phyloP scores from a whole-genome alignment of 768 basidiomycete genomes.

The Lactarius akahatsu region DNA sequence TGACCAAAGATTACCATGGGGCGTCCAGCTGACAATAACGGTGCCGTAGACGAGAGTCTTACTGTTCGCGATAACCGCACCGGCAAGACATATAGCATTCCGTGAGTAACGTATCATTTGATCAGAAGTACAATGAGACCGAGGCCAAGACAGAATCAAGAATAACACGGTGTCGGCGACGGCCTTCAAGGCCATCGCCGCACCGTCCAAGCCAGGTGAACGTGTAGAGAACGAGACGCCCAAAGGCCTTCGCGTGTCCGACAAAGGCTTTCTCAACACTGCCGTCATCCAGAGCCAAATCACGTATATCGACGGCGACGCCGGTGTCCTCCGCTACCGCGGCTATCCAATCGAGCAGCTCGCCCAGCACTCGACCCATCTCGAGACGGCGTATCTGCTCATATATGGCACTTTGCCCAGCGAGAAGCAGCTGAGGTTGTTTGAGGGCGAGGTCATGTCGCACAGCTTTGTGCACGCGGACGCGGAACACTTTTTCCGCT shows the following conservation, averaged over 20 bases:
- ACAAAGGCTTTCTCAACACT: conserved; percentile 82
- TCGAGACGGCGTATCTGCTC: conserved; percentile 84
- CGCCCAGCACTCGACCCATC: conserved; percentile 72
- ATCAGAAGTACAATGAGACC: background rate
- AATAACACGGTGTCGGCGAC: conserved; percentile 81
- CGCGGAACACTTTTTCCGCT: conserved; percentile 43
- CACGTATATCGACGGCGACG: conserved; percentile 90
- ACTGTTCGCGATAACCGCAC: conserved; percentile 84
- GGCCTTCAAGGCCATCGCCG: conserved; percentile 74
- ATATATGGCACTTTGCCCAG: conserved; percentile 84
- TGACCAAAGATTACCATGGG: conserved; percentile 15
- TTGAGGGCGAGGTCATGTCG: conserved; percentile 74
- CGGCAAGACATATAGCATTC: conserved; percentile 69
- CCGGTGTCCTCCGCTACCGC: conserved; percentile 68
- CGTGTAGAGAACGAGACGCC: conserved; percentile 80
- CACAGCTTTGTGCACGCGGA: conserved; percentile 54
- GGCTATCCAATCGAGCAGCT: conserved; percentile 94
- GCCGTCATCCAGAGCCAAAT: conserved; percentile 78
- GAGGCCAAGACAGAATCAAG: conserved; percentile 51
- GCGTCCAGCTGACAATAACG: conserved; percentile 10
- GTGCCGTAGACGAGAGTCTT: conserved; percentile 38
- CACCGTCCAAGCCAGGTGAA: conserved; percentile 56
- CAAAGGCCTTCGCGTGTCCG: conserved; percentile 74
- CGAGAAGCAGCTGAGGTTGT: conserved; percentile 55
- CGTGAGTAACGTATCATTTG: conserved; percentile 48